phyloP scores from a whole-genome alignment of 768 basidiomycete species.

The Coprinopsis strossmayeri region DNA sequence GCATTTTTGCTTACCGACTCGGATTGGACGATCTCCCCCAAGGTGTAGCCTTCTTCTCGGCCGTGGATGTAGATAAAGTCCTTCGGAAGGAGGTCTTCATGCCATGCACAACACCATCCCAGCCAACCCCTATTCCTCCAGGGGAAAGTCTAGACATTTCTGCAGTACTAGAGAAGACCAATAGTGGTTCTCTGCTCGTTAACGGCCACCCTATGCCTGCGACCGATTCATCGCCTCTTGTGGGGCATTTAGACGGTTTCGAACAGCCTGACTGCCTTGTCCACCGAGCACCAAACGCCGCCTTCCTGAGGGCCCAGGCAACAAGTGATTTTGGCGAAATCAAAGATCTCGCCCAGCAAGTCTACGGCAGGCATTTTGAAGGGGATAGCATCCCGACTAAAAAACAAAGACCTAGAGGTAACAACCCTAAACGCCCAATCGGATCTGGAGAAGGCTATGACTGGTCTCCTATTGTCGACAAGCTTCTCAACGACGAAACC shows the following conservation, averaged over 20 bases:
- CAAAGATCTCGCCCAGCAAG: conserved; percentile 55
- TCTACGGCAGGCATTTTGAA: conserved; percentile 33
- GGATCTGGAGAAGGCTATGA: conserved; percentile 37
- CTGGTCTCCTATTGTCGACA: conserved; percentile 35
- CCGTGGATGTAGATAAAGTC: conserved; percentile 88
- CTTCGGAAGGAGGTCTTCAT: conserved; percentile 95
- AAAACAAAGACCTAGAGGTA: conserved; percentile 14
- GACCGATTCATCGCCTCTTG: conserved; percentile 15
- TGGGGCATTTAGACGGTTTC: conserved; percentile 44
- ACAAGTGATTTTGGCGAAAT: conserved; percentile 67
- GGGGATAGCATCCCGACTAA: conserved; percentile 21
- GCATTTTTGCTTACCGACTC: conserved; percentile 84
- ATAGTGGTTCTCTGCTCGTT: conserved; percentile 58
- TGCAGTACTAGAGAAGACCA: conserved; percentile 58
- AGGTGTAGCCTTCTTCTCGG: conserved; percentile 94
- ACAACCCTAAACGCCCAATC: conserved; percentile 20
- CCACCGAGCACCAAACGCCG: conserved; percentile 57
- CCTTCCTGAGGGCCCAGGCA: conserved; percentile 74
- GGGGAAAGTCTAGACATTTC: conserved; percentile 84
- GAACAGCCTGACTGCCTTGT: conserved; percentile 49
- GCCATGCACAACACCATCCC: conserved; percentile 92
- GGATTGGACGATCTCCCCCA: conserved; percentile 96
- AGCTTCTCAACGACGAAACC: conserved; percentile 15
- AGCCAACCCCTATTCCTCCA: conserved; percentile 71
- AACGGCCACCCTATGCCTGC: conserved; percentile 52